Conservation (phyloP, 2,329 filamentous ascomycete genomes). For the Aspergillus neotritici region DNA sequence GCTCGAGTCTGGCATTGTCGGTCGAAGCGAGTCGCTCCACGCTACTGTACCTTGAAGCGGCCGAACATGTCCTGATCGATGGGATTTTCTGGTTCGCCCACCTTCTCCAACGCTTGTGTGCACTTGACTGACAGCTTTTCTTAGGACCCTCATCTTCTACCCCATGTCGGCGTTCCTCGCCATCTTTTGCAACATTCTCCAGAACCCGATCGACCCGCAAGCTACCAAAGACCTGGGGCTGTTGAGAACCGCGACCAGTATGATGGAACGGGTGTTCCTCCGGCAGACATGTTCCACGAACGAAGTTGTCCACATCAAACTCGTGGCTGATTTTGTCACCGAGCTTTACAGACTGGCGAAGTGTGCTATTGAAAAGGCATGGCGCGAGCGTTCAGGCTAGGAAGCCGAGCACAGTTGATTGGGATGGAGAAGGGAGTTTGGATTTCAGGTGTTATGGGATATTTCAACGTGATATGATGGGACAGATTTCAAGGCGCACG, state of each 20-base stretch:
- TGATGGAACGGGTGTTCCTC: slow-evolving; percentile 38
- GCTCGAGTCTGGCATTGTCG: slow-evolving; percentile 50
- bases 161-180: slow-evolving; percentile 51
- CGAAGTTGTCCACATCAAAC: slow-evolving; percentile 38
- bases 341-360: slow-evolving; percentile 43
- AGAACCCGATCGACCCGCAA: slow-evolving; percentile 42
- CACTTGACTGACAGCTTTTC: not conserved
- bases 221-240: slow-evolving; percentile 45
- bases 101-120: not conserved
- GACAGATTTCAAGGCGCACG: no score
- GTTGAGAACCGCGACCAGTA: slow-evolving; percentile 38
- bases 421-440: not conserved
- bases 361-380: slow-evolving; percentile 41
- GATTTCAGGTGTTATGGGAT: not conserved
- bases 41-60: slow-evolving; percentile 44
- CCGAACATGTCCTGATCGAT: slow-evolving; percentile 39
- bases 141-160: slow-evolving; percentile 53
- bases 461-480: no score
- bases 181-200: slow-evolving; percentile 52
- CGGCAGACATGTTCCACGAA: slow-evolving; percentile 25
- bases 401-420: not conserved
- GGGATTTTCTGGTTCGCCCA: slow-evolving; percentile 45
- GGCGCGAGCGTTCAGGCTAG: slow-evolving; percentile 22
- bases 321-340: slow-evolving; percentile 41
- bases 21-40: slow-evolving; percentile 54